These are phyloP conservation scores for Solanum hybrid DNA, from an alignment of 305 asterid species.

Conservation along the genomic window DNA sequence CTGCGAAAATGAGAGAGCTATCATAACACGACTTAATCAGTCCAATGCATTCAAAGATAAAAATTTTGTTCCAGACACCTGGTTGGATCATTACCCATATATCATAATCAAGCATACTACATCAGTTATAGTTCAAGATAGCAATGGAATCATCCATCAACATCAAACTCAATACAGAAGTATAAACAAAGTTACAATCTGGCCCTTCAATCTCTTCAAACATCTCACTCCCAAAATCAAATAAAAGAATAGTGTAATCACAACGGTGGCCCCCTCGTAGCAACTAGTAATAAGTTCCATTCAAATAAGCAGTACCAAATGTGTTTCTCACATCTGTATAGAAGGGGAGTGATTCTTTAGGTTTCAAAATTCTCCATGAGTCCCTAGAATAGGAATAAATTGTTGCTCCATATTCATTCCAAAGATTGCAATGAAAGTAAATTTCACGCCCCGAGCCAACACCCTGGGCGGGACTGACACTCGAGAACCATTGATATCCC, in stretches of 20 bases:
- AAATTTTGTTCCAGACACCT: background rate
- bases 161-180: background rate
- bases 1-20: too few relatives aligned
- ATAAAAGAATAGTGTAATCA: background rate
- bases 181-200: too few relatives aligned
- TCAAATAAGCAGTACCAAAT: background rate
- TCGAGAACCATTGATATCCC: too few relatives aligned
- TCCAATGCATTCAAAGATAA: background rate
- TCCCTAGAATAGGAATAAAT: background rate
- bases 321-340: background rate
- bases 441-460: background rate
- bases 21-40: background rate
- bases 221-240: background rate
- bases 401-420: background rate
- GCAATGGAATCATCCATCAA: background rate
- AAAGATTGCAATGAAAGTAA: background rate
- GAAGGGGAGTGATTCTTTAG: background rate
- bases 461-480: too few relatives aligned
- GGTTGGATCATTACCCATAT: background rate
- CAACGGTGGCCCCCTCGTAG: background rate
- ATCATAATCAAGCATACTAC: background rate
- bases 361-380: background rate
- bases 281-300: background rate
- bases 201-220: background rate
- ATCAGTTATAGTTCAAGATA: background rate